Conservation (phyloP, 1,139 yeast genomes). For the Pneumocystis carinii region DNA sequence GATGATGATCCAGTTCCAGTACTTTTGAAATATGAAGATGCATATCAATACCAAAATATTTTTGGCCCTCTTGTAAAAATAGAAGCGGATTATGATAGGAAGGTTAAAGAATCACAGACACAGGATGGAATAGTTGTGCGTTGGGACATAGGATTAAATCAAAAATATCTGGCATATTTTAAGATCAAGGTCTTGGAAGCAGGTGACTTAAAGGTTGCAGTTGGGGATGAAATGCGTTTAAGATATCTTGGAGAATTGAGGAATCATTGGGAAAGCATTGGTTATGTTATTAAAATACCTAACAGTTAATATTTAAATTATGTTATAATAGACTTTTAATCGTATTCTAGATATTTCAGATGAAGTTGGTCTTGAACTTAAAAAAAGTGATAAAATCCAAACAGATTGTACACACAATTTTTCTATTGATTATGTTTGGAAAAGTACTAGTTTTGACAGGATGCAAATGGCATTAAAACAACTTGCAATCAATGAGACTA, state of each 20-base stretch:
- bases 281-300: constrained; percentile 61
- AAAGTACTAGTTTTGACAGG: constrained; percentile 65
- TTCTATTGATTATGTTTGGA: constrained; percentile 83
- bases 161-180: constrained; percentile 56
- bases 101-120: constrained; percentile 63
- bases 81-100: constrained; percentile 68
- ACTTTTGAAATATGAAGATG: constrained; percentile 64
- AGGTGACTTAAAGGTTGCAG: constrained; percentile 56
- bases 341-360: constrained; percentile 34
- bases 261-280: constrained; percentile 55
- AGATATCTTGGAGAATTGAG: constrained; percentile 40
- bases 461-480: constrained; percentile 64
- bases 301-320: constrained; percentile 21
- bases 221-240: constrained; percentile 68
- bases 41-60: constrained; percentile 69
- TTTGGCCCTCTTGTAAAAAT: constrained; percentile 71
- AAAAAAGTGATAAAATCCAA: constrained; percentile 36
- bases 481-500: constrained; percentile 58
- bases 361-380: constrained; percentile 58
- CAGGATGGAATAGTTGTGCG: constrained; percentile 56
- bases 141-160: constrained; percentile 61
- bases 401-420: constrained; percentile 50
- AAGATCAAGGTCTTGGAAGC: constrained; percentile 52
- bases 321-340: neutral
- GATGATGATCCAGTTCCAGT: constrained; percentile 55